A percentile compares a stretch with the other conserved stretches of the same genome.
These are phyloP conservation scores for Hortiboletus rubellus DNA, from an alignment of 1,284 basidiomycete species.

Conservation along the genomic window DNA sequence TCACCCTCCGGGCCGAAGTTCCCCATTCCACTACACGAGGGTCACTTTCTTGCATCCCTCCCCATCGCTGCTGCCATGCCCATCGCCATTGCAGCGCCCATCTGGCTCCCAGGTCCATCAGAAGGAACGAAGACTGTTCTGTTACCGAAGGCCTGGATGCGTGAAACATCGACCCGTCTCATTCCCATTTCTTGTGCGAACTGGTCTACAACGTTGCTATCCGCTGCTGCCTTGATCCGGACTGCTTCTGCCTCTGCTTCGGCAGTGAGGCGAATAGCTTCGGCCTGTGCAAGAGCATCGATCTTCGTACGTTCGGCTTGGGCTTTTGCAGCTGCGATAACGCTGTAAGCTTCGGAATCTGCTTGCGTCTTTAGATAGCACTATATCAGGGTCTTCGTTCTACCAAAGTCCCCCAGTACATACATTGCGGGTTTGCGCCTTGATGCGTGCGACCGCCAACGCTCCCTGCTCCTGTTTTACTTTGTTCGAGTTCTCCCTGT, in stretches of 20 bases:
- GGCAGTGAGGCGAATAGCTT: conserved; percentile 68
- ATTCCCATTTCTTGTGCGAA: conserved; percentile 78
- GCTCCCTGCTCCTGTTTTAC: conserved; percentile 81
- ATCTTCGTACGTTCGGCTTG: conserved; percentile 68
- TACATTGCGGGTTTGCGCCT: conserved; percentile 65
- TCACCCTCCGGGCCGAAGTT: neutral
- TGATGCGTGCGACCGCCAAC: conserved; percentile 72
- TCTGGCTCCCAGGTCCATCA: conserved; percentile 55
- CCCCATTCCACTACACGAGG: neutral
- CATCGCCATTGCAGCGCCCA: conserved; percentile 58
- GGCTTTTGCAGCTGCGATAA: conserved; percentile 73
- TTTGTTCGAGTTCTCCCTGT: conserved; percentile 81
- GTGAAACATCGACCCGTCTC: conserved; percentile 61
- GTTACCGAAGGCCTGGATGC: conserved; percentile 64
- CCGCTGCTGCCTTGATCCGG: conserved; percentile 62
- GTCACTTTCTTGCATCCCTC: conserved; percentile 33
- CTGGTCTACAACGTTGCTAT: conserved; percentile 56
- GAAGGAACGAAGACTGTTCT: conserved; percentile 71
- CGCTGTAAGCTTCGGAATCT: conserved; percentile 70
- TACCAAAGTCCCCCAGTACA: neutral
- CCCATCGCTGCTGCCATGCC: conserved; percentile 70
- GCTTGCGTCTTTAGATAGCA: conserved; percentile 52
- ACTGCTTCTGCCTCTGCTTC: conserved; percentile 73
- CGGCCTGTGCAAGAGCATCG: conserved; percentile 70
- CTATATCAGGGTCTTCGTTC: conserved; percentile 10